Evolutionary conservation across 805 yeast species (phyloP), one percentile per base, ranked within the genome.

Genomic region (Nakazawaea siamensis): DNA sequence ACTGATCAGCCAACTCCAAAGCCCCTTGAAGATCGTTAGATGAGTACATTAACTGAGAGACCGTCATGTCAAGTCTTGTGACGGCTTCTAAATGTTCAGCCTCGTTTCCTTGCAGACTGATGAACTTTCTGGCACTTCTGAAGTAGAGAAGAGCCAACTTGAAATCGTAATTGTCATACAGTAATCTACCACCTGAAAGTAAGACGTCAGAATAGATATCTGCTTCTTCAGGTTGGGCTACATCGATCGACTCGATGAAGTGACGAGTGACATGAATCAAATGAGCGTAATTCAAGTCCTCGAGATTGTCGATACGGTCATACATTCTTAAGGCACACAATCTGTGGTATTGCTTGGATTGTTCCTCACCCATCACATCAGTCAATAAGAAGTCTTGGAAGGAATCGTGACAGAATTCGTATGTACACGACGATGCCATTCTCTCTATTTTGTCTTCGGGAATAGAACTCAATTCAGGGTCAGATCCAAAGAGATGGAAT

Each of bases 151-250:
- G 50, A 0, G 75, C 65, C 27, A 61, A 47, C 18, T 48, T 50
- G 38, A 62, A 56, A 42, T 67, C 71, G 31, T 60, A 65, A 9
- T 64, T 58, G 9, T 62, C 60, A 30, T 64, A 61, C 1, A 73
- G 69, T 37, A 54, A 54, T 33, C 55, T 53, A 2, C 73, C 73
- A 1, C 75, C 72, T 15, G 54, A 52, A 4, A 61, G 51, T 27
- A 70, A 45, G 5, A 66, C 62, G 2, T 58, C 59, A 12, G 59
- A 40, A 35, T 64, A 71, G 1, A 50, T 52, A 5, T 50, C 50
- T 15, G 39, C 35, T 25, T 71, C 76, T 4, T 57, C 60, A 1
- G 43, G 40, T 4, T 54, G 57, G 3, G 54, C 63, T 10, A 54
- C 50, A 8, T 55, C 49, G 29, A 46, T 51, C 2, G 73, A 64